Evolutionary conservation across 2,329 filamentous ascomycete genomes (phyloP).

Genomic region (Ploettnerulaceae sp.): DNA sequence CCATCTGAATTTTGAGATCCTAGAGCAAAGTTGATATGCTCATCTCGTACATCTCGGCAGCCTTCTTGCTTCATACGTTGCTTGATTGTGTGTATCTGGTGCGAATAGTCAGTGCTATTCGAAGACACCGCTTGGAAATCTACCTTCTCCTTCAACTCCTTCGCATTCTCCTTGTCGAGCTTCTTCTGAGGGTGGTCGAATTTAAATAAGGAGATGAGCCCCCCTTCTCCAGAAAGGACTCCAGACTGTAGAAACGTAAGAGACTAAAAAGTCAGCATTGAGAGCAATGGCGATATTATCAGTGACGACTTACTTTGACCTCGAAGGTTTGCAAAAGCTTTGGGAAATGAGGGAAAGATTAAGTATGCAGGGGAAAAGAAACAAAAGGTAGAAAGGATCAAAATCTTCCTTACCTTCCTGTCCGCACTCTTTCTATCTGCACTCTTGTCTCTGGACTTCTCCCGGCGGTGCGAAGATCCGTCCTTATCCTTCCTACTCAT

Average conservation of each 20-base stretch:
- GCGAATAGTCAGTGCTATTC: constrained; percentile 2
- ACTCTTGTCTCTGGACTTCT: constrained; percentile 50
- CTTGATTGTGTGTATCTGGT: constrained; percentile 47
- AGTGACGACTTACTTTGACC: constrained; percentile 22
- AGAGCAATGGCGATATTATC: constrained; percentile 18
- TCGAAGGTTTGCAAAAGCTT: constrained; percentile 21
- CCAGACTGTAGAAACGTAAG: constrained; percentile 39
- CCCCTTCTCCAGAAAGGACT: constrained; percentile 49
- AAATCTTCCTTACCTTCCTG: constrained; percentile 50
- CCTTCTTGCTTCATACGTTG: constrained; percentile 48
- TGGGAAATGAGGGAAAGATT: constrained; percentile 20
- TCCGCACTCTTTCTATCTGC: constrained; percentile 35
- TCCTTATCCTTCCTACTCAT: constrained; percentile 66
- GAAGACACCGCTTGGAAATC: not conserved
- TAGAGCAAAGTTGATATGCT: constrained; percentile 59
- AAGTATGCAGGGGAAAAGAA: constrained; percentile 13
- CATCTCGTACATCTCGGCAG: constrained; percentile 51
- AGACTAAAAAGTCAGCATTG: constrained; percentile 27
- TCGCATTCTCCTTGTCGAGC: constrained; percentile 46
- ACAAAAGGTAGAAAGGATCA: too few species aligned
- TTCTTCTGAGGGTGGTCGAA: constrained; percentile 51
- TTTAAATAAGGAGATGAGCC: constrained; percentile 61
- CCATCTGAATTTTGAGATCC: constrained; percentile 60
- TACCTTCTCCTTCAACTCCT: constrained; percentile 6
- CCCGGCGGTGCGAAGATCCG: constrained; percentile 44